Conservation (phyloP, 768 basidiomycete species). For the Coprinopsis sp. region DNA sequence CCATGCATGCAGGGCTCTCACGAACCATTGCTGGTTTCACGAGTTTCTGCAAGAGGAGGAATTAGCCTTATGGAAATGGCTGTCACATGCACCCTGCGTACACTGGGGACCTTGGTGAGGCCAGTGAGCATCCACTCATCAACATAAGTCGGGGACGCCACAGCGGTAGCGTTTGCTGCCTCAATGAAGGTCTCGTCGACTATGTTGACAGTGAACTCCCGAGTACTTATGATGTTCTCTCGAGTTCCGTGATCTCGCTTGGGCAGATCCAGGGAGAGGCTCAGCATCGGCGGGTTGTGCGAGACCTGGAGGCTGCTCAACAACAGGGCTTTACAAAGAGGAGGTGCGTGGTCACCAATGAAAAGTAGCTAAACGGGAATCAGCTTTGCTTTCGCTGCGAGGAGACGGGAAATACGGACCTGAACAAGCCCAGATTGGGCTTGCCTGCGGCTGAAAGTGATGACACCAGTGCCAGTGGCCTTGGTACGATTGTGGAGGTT, state of each 20-base stretch:
- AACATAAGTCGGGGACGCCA: constrained; percentile 48
- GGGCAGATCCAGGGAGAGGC: constrained; percentile 51
- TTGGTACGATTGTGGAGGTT: constrained; percentile 55
- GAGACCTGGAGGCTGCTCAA: constrained; percentile 40
- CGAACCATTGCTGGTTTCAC: constrained; percentile 50
- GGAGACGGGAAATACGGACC: constrained; percentile 30
- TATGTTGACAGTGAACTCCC: constrained; percentile 68
- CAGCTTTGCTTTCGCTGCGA: background rate
- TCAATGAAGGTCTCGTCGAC: constrained; percentile 64
- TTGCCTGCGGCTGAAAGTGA: constrained; percentile 46
- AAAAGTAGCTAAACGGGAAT: constrained; percentile 46
- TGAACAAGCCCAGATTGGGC: constrained; percentile 65
- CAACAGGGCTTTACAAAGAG: background rate
- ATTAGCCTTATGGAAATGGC: background rate
- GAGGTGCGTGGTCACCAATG: constrained; percentile 37
- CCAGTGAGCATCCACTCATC: constrained; percentile 63
- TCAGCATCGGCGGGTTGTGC: constrained; percentile 62
- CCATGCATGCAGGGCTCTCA: constrained; percentile 56
- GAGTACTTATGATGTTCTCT: constrained; percentile 58
- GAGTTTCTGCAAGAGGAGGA: constrained; percentile 28
- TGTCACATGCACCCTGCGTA: constrained; percentile 25
- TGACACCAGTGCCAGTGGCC: constrained; percentile 67
- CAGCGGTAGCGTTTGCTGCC: constrained; percentile 50
- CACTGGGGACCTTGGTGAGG: constrained; percentile 48
- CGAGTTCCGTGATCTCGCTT: constrained; percentile 52